phyloP scores from a whole-genome alignment of 768 basidiomycete genomes.

The Tephrocybe sp. region DNA sequence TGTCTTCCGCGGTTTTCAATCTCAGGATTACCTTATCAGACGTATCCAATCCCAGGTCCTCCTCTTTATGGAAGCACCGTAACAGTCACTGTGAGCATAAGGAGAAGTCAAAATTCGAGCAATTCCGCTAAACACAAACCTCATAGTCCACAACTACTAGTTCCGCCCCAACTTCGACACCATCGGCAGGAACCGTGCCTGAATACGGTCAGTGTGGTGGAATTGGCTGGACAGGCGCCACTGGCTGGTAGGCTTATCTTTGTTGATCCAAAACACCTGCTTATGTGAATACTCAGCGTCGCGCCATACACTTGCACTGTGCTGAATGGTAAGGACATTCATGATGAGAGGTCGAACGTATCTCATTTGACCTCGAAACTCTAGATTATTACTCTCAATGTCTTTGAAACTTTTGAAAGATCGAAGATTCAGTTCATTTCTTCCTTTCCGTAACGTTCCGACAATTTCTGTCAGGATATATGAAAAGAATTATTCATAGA shows the following conservation, averaged over 20 bases:
- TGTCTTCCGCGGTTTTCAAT: too few species aligned
- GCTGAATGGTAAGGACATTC: conserved; percentile 28
- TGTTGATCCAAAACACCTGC: not conserved
- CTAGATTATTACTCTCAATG: conserved; percentile 40
- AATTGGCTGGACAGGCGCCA: conserved; percentile 36
- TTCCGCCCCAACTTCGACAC: conserved; percentile 17
- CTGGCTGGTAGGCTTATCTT: conserved; percentile 32
- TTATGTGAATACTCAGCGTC: conserved; percentile 21
- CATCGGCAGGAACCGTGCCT: conserved; percentile 29
- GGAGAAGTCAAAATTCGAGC: not conserved
- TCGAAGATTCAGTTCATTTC: too few species aligned
- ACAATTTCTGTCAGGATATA: too few species aligned
- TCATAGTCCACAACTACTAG: conserved; percentile 19
- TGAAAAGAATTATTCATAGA: too few species aligned
- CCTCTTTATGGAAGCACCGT: conserved; percentile 43
- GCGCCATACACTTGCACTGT: conserved; percentile 37
- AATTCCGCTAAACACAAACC: conserved; percentile 13
- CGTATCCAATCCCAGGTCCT: conserved; percentile 44
- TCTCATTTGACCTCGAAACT: not conserved
- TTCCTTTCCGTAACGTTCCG: too few species aligned
- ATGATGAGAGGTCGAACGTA: not conserved
- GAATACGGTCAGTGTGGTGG: conserved; percentile 47
- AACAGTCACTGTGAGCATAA: conserved; percentile 3
- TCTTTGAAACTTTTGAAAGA: conserved; percentile 19
- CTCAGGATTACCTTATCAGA: too few species aligned